Evolutionary conservation across 352 stramenopile genomes (phyloP), one percentile per base, ranked within the genome.

Genomic region (Phytopythium mirpurense): DNA sequence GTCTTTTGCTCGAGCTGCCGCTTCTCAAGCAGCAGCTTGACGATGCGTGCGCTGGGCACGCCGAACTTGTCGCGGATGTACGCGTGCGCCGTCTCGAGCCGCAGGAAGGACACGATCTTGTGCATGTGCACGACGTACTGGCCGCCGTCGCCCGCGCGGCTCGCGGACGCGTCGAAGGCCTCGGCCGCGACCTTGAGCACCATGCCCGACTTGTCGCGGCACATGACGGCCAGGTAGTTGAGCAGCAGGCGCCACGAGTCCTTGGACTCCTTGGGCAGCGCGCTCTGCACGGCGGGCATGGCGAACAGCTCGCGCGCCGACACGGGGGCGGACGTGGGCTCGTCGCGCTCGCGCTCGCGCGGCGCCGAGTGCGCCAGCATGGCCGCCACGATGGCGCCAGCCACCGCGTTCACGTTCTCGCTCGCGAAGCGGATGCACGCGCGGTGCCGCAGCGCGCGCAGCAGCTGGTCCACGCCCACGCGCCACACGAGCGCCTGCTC

Each of bases 171-270:
- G 54, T 93, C 77, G 50, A 90, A 89, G 40, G 67, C 52, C 52
- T 95, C 83, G 29, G 80, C 59, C 21, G 75, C 72, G 4, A 86
- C 76, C 59, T 93, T 93, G 62, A 88, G 84, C 44, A 95, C 65
- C 85, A 95, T 95, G 16, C 83, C 85, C 10, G 83, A 93, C 65
- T 91, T 90, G 68, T 95, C 82, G 37, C 82, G 82, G 52, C 83
- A 93, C 85, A 95, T 95, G 59, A 91, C 82, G 51, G 80, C 88
- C 53, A 95, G 81, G 71, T 93, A 95, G 58, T 93, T 93, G 26
- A 95, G 73, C 45, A 95, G 54, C 48, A 93, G 60, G 0, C 81
- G 78, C 83, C 83, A 95, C 49, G 81, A 84, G 54, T 93, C 84
- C 48, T 87, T 90, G 19, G 72, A 75, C 49, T 90, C 78, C 44